Evolutionary conservation across 768 basidiomycete genomes (phyloP).

Genomic region (Boletus barrowsii): DNA sequence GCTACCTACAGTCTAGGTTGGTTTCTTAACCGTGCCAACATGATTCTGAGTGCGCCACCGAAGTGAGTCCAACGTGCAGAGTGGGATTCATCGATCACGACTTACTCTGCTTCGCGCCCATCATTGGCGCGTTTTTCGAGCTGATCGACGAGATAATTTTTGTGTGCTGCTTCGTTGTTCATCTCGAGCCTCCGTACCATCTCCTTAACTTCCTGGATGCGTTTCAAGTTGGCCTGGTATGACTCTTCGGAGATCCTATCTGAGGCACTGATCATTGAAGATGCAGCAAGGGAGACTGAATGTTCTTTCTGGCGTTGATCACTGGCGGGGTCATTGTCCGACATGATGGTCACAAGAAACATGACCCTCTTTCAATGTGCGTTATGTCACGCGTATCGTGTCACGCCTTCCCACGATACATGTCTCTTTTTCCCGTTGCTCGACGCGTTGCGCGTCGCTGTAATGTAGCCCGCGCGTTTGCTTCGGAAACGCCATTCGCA

Average conservation of each 20-base stretch:
- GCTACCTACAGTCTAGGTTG: constrained; percentile 13
- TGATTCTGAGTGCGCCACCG: constrained; percentile 13
- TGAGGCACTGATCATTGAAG: constrained; percentile 24
- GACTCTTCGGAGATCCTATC: constrained; percentile 18
- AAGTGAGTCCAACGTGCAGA: neutral
- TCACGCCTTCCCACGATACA: constrained; percentile 19
- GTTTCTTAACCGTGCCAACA: constrained; percentile 19
- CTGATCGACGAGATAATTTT: constrained; percentile 33
- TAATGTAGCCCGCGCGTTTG: constrained; percentile 38
- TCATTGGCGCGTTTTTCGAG: constrained; percentile 37
- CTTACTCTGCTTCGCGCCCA: constrained; percentile 47
- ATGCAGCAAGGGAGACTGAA: constrained; percentile 18
- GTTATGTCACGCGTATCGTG: constrained; percentile 14
- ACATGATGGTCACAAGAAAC: constrained; percentile 10
- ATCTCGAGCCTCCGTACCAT: constrained; percentile 27
- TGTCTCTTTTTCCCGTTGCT: constrained; percentile 9
- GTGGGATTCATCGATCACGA: neutral
- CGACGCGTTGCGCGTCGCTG: neutral
- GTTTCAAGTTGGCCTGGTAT: constrained; percentile 24
- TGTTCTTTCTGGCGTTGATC: constrained; percentile 10
- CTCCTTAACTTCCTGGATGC: constrained; percentile 32
- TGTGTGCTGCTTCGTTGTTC: constrained; percentile 41
- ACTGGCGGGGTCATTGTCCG: constrained; percentile 9
- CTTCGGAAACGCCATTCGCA: constrained; percentile 45
- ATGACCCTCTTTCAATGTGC: neutral